Conservation (phyloP, 179 eudicot genomes). For the Patellifolia procumbens region DNA sequence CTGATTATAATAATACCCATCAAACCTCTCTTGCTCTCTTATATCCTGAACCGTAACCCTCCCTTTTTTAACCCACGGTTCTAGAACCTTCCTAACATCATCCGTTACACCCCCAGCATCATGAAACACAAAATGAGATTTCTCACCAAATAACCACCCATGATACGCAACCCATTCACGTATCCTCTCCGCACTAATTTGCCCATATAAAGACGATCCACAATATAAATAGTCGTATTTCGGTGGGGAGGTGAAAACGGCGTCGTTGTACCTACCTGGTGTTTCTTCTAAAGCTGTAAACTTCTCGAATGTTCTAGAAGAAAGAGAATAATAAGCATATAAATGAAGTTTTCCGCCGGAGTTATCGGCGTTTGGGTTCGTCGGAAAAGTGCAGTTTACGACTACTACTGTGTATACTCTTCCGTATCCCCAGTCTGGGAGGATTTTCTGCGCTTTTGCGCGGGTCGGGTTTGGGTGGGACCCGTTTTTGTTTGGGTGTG, state of each 20-base stretch:
- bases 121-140: slow-evolving; percentile 64
- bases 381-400: slow-evolving; percentile 52
- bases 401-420: slow-evolving; percentile 61
- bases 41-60: slow-evolving; percentile 58
- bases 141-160: slow-evolving; percentile 49
- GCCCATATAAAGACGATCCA: slow-evolving; percentile 61
- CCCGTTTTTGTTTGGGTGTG: slow-evolving; percentile 15
- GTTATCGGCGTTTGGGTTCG: slow-evolving; percentile 35
- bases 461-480: slow-evolving; percentile 3
- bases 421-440: slow-evolving; percentile 79
- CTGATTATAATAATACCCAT: slow-evolving; percentile 70
- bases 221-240: slow-evolving; percentile 57
- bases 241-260: slow-evolving; percentile 33
- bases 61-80: slow-evolving; percentile 60
- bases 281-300: slow-evolving; percentile 51
- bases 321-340: slow-evolving; percentile 51
- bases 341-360: slow-evolving; percentile 47
- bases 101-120: slow-evolving; percentile 60
- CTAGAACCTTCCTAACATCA: slow-evolving; percentile 48
- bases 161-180: slow-evolving; percentile 75
- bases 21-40: slow-evolving; percentile 50
- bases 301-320: slow-evolving; percentile 43
- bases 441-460: slow-evolving; percentile 47
- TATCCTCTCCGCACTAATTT: slow-evolving; percentile 43
- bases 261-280: slow-evolving; percentile 34